Percentiles rank a stretch among this genome's conserved stretches.
Evolutionary conservation across 1,139 yeast genomes (phyloP).

Genomic region (Nakaseomyces sp.): DNA sequence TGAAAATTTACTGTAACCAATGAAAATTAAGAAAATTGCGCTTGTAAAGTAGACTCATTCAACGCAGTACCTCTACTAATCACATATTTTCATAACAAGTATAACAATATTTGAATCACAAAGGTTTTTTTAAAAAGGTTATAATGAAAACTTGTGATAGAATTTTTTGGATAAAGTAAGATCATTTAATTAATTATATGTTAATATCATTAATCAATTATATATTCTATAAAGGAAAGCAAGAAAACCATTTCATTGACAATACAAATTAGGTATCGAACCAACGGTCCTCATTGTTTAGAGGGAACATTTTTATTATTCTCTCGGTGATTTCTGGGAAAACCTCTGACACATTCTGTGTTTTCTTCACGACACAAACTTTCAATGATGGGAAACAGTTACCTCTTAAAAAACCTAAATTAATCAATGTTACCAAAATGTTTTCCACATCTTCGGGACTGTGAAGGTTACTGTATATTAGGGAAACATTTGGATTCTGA

Average conservation of each 20-base stretch:
- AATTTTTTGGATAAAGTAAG: no score
- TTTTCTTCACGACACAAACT: conserved; percentile 27
- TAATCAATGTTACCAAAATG: conserved; percentile 27
- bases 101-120: no score
- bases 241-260: neutral
- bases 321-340: conserved; percentile 25
- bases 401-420: conserved; percentile 27
- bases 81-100: no score
- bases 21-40: no score
- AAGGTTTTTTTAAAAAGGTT: no score
- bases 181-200: no score
- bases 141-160: no score
- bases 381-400: conserved; percentile 28
- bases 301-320: conserved; percentile 23
- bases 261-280: conserved; percentile 1
- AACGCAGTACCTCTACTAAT: no score
- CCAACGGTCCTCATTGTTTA: conserved; percentile 29
- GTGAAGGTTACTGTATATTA: conserved; percentile 24
- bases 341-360: conserved; percentile 19
- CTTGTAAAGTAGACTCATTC: no score
- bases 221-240: no score
- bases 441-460: conserved; percentile 24
- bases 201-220: no score
- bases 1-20: no score
- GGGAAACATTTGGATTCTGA: neutral